Evolutionary conservation across 106 monocot species (phyloP).

Genomic region (Amphibolis antarctica): DNA sequence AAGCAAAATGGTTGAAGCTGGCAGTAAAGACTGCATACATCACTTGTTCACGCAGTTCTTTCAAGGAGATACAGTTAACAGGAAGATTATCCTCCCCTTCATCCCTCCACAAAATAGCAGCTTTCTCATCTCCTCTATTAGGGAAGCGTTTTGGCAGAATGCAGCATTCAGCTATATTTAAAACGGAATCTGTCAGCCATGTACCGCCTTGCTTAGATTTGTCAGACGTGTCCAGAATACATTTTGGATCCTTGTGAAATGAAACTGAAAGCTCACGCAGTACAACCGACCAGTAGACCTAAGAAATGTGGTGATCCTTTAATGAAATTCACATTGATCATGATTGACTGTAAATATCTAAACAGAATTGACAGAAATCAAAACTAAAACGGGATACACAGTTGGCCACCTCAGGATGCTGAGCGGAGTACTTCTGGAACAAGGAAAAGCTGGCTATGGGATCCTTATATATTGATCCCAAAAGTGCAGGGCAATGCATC

Average conservation of each 20-base stretch:
- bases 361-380: background rate
- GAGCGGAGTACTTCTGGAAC: conserved; percentile 57
- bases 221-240: conserved; percentile 53
- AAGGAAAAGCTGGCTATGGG: conserved; percentile 63
- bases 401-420: conserved; percentile 49
- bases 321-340: background rate
- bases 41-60: conserved; percentile 72
- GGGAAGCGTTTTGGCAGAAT: conserved; percentile 39
- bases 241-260: conserved; percentile 49
- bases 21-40: conserved; percentile 33
- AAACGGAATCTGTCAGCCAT: conserved; percentile 65
- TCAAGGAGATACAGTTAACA: conserved; percentile 45
- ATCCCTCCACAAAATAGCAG: conserved; percentile 78
- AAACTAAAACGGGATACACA: background rate
- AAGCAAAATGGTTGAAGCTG: background rate
- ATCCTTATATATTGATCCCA: conserved; percentile 67
- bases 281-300: conserved; percentile 84
- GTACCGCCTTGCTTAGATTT: conserved; percentile 42
- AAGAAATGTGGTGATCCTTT: conserved; percentile 5
- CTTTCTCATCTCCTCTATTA: conserved; percentile 51
- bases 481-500: conserved; percentile 41
- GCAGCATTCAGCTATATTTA: conserved; percentile 89
- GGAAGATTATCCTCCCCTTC: conserved; percentile 58
- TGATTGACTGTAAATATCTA: background rate
- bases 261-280: conserved; percentile 57